Base-by-base conservation (phyloP, 768 basidiomycete species). In the Lactifluus piperatus region DNA sequence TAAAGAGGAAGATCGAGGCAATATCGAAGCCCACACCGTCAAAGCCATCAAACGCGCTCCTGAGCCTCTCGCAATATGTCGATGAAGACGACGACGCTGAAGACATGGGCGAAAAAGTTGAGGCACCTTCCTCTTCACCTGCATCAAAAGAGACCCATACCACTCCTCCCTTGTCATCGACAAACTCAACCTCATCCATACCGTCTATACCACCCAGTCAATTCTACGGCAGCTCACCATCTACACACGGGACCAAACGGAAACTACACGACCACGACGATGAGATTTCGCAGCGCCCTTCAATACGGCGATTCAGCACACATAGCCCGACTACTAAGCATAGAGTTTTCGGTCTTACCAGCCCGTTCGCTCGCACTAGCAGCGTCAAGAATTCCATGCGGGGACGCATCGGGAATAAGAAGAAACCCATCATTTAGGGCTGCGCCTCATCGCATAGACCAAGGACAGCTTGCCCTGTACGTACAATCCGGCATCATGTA, bases 1-100 rank as follows among this genome's bases (percentile, higher is more conserved):
- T 84, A 52, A 79, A 80, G 70, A 78, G 72, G 68, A 85, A 79
- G 69, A 84, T 84, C 37, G 73, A 74, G 16, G 76, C 77, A 24
- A 67, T 71, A 22, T 62, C 68, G 34, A 60, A 65, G 30, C 59
- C 58, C 26, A 56, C 64, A 18, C 51, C 26, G 13, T 30, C 10
- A 34, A 61, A 55, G 57, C 67, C 72, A 29, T 71, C 67, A 54
- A 69, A 69, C 20, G 75, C 76, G 37, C 68, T 77, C 13, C 58
- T 64, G 55, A 72, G 73, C 51, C 73, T 79, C 27, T 62, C 71
- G 1, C 72, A 72, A 62, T 80, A 79, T 57, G 66, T 65, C 20
- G 75, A 77, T n/a, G 76, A 77, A 30, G 74, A 74, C 16, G 69
- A 71, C 10, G 72, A 71, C 39, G 65, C 67, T 26, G 60, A 67